Base-by-base conservation (phyloP, 2,329 filamentous ascomycete genomes). In the Diaporthe citriasiana region DNA sequence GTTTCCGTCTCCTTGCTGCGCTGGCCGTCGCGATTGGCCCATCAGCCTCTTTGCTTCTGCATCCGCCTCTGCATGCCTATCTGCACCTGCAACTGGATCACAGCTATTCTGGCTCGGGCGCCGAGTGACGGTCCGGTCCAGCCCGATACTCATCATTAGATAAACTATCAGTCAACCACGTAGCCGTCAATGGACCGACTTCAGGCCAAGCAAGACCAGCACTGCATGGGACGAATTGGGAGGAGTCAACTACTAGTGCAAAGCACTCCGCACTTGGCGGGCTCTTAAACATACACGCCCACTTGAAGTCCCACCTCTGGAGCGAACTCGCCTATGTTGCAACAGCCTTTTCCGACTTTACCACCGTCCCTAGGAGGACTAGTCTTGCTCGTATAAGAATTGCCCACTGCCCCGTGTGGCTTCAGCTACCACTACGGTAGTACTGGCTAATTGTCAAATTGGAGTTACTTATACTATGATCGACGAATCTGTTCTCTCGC, bases 51-150 rank as follows among this genome's bases (percentile, higher is more conserved):
- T 51, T 15, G 4, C 27, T 27, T 66, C 45, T 38, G 45, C 60
- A 51, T 35, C 27, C n/a, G 45, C 42, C 50, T 51, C 60, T 40
- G 57, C 25, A 35, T 27, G n/a, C 27, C n/a, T n/a, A 27, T 17
- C 57, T 30, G 35, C 38, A 47, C 19, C 40, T 65, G 59, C 59
- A 65, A 17, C 59, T 65, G 59, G 59, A 65, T 65, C 59, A 47
- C 42, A 50, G 15, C 40, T 17, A 33, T 65, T 65, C 59, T 42
- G 59, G 59, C 59, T 47, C 38, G 57, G 59, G 22, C 42, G 8
- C 45, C 45, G 30, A 35, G 22, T 47, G n/a, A 66, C 13, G 5
- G 30, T 66, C 60, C 42, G 25, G 42, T 66, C 60, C n/a, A 35
- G 45, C 27, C 45, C 35, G 63, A 51, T 17, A 30, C 22, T 12